Evolutionary conservation across 495 filamentous ascomycete species (phyloP), one percentile per base, ranked within the genome.

Genomic region (Talaromyces thailandensis): DNA sequence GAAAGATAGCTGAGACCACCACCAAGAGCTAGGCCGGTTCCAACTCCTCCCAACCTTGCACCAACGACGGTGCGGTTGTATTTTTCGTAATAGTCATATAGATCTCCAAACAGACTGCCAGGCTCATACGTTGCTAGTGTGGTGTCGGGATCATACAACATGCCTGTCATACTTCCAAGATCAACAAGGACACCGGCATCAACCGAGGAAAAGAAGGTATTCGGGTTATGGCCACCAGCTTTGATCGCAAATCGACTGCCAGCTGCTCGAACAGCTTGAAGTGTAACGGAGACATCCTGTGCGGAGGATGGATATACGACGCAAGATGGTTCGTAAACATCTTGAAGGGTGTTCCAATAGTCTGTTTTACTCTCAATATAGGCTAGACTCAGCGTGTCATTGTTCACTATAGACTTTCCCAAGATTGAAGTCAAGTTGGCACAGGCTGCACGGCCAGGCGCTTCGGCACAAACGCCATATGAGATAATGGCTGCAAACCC

Each of bases 301-400:
- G 71, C 67, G 0, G 61, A 63, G 6, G 43, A 18, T 2, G 74
- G 74, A 32, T 68, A 70, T n/a, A 75, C 61, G 8, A 74, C 62
- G 51, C 74, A 76, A 4, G 69, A 65, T 1, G 74, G 71, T 26
- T 69, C 65, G 63, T 73, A 74, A 4, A 61, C 61, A 63, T 69
- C 71, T 56, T 74, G 73, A 6, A 67, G 66, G 0, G 77, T 76
- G 16, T 75, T 80, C 77, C 76, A 82, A 63, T 82, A 83, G 43
- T 81, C 68, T 35, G 40, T 56, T 14, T 18, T 8, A 43, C 68
- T 70, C 2, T 57, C 48, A 29, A 60, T 57, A 48, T 71, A 71
- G 7, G 61, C 45, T 12, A 61, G 25, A 56, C 58, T 68, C 23
- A 67, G 29, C n/a, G 61, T 28, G 31, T 55, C 67, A n/a, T 28